Percentiles rank a stretch among this genome's conserved stretches.
Conservation (phyloP, 2,329 filamentous ascomycete species). For the Domatiomyces catenatus region DNA sequence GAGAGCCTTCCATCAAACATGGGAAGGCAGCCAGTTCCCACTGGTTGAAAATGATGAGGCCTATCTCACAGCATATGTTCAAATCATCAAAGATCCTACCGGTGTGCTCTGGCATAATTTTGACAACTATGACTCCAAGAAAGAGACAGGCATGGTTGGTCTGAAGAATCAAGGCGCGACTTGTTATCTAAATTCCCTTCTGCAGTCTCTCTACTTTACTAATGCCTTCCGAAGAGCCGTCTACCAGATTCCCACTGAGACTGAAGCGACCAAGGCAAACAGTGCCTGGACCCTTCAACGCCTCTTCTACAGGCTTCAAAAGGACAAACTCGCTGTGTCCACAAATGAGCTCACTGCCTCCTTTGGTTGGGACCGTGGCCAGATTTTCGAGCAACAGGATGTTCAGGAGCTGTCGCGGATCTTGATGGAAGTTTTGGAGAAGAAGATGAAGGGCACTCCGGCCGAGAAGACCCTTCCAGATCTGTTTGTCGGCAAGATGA, state of each 20-base stretch:
- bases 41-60: slow-evolving; percentile 34
- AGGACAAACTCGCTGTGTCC: slow-evolving; percentile 64
- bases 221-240: slow-evolving; percentile 96
- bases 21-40: slow-evolving; percentile 51
- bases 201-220: slow-evolving; percentile 73
- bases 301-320: slow-evolving; percentile 89
- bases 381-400: slow-evolving; percentile 98
- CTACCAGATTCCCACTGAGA: slow-evolving; percentile 87
- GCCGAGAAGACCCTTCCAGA: slow-evolving; percentile 76
- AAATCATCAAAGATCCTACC: slow-evolving; percentile 34
- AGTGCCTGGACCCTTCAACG: slow-evolving; percentile 88
- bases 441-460: slow-evolving; percentile 93
- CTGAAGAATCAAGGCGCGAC: slow-evolving; percentile 93
- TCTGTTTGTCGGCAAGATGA: slow-evolving; percentile 94
- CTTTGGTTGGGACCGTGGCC: slow-evolving; percentile 93
- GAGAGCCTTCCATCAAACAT: slow-evolving; percentile 64
- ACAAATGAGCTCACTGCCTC: slow-evolving; percentile 91
- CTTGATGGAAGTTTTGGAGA: slow-evolving; percentile 91
- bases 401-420: slow-evolving; percentile 94
- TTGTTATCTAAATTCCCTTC: slow-evolving; percentile 70
- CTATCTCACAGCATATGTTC: slow-evolving; percentile 32
- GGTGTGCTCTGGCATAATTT: slow-evolving; percentile 35
- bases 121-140: slow-evolving; percentile 82
- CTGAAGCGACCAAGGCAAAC: slow-evolving; percentile 65
- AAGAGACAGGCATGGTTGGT: slow-evolving; percentile 92